Base-by-base conservation (phyloP, 306 rosid genomes). In the Aeschynomene evenia region DNA sequence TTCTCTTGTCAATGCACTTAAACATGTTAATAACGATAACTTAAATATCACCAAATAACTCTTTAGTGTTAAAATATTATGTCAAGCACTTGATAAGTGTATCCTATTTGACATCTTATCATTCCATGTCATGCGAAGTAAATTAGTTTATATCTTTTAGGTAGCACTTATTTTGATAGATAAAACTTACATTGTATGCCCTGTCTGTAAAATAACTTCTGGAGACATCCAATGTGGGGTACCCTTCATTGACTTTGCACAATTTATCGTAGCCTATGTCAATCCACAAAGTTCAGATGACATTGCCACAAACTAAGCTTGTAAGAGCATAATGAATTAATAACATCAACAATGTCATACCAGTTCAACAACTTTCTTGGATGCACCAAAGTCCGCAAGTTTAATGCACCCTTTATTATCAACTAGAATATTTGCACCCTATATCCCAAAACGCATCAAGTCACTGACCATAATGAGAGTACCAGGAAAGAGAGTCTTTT, bases 171-270 rank as follows among this genome's bases (percentile, higher is more conserved):
- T 31, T 31, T 5, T 58, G 50, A 42, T 51, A 71, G 6, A 67
- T 39, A 33, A 73, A 52, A 42, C 45, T 58, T 81, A 93, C 98
- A 91, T 88, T 78, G 97, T 93, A 84, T 90, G 95, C 33, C 98
- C 98, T 57, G 96, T 93, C 80, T 93, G 97, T 56, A 89, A 86
- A 75, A 93, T 85, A 75, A 92, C 98, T 86, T 92, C 98, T 5
- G 98, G 98, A 40, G 98, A 93, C 98, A 92, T 92, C 98, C 98
- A 92, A 78, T 90, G 91, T 11, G 98, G 90, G 53, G 98, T 92
- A 55, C 98, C 98, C 91, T 93, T 93, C 88, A 93, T 88, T 66
- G 96, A 93, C 77, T 88, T 93, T 50, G 98, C 91, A 75, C 96
- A 89, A 75, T 83, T 86, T 59, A 90, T 85, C 55, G 98, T 90